Evolutionary conservation across 768 basidiomycete genomes (phyloP).

Genomic region (Phaffia tasmanica): DNA sequence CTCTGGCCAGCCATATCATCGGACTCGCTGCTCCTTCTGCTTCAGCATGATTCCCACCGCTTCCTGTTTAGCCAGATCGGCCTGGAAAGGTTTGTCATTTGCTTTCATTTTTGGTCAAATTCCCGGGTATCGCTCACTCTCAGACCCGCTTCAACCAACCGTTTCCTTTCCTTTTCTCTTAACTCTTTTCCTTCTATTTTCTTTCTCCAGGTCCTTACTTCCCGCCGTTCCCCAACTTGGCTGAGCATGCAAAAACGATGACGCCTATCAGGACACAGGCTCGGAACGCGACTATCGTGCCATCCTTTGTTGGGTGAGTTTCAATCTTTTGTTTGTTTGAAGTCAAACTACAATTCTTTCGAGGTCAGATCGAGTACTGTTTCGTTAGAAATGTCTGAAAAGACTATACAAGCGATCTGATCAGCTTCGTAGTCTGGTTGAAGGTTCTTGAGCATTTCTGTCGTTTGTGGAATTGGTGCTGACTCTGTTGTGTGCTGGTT

Average conservation of each 20-base stretch:
- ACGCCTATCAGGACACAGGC: slow-evolving; percentile 81
- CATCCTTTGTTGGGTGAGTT: slow-evolving; percentile 85
- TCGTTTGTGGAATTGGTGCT: not conserved
- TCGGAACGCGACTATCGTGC: slow-evolving; percentile 80
- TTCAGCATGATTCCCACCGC: too few relatives aligned
- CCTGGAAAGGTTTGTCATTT: too few relatives aligned
- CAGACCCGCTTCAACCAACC: too few relatives aligned
- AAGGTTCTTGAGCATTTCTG: not conserved
- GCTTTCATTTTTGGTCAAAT: too few relatives aligned
- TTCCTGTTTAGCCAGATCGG: too few relatives aligned
- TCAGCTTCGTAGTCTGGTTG: not conserved
- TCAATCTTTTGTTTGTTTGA: not conserved
- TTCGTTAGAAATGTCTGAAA: too few relatives aligned
- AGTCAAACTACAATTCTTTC: not conserved
- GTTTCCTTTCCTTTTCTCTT: not conserved
- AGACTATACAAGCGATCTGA: too few relatives aligned
- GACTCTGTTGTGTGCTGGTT: too few relatives aligned
- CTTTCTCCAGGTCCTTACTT: slow-evolving; percentile 18
- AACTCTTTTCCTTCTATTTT: not conserved
- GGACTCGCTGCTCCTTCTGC: too few relatives aligned
- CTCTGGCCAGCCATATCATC: too few relatives aligned
- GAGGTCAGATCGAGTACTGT: too few relatives aligned
- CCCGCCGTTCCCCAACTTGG: slow-evolving; percentile 19
- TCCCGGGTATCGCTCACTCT: too few relatives aligned
- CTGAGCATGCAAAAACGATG: slow-evolving; percentile 44